Evolutionary conservation across 2,329 filamentous ascomycete species (phyloP).

Genomic region (Venturia pyrina): DNA sequence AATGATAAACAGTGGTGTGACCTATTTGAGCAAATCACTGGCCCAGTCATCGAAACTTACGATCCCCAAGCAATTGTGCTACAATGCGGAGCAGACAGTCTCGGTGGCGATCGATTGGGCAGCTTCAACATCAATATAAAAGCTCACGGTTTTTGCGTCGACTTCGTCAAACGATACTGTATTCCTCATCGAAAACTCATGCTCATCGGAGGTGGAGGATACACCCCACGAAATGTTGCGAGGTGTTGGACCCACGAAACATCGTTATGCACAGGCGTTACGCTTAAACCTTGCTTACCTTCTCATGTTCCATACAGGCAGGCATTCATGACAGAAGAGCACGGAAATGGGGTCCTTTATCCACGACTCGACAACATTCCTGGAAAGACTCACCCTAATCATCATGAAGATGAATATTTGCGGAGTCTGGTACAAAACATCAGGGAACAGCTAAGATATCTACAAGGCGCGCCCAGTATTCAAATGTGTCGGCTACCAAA

Average conservation of each 20-base stretch:
- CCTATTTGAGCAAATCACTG: conserved; percentile 75
- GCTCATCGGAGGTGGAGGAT: conserved; percentile 88
- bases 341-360: conserved; percentile 60
- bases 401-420: conserved; percentile 67
- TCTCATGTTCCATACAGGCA: conserved; percentile 73
- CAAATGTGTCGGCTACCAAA: conserved; percentile 74
- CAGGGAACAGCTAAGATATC: conserved; percentile 75
- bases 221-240: conserved; percentile 92
- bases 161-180: conserved; percentile 63
- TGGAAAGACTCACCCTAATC: conserved; percentile 55
- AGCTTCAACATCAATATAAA: conserved; percentile 96
- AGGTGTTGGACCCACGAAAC: conserved; percentile 97
- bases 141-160: conserved; percentile 84
- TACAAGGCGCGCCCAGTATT: conserved; percentile 76
- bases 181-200: conserved; percentile 66
- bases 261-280: conserved; percentile 69
- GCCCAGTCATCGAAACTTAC: conserved; percentile 69
- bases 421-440: conserved; percentile 68
- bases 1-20: conserved; percentile 80
- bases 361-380: conserved; percentile 75
- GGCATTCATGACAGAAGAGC: conserved; percentile 73
- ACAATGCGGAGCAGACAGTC: conserved; percentile 89
- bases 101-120: conserved; percentile 86
- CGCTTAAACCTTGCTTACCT: conserved; percentile 65
- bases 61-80: conserved; percentile 85